These are phyloP conservation scores for Coemansia furcata DNA, from an alignment of 192 early-diverging fungal species.

Conservation along the genomic window DNA sequence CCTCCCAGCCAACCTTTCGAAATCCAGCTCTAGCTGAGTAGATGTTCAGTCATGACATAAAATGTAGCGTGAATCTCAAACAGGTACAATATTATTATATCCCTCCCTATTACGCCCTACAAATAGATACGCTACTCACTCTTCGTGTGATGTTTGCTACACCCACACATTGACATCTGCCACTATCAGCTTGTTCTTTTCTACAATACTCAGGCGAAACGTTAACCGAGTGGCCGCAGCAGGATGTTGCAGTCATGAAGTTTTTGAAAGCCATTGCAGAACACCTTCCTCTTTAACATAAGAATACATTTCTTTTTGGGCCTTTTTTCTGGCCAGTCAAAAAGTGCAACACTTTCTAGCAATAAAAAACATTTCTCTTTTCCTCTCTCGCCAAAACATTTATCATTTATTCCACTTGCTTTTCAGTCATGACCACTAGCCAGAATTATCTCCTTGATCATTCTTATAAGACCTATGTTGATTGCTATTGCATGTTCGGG, in stretches of 20 bases:
- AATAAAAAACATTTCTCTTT: neutral
- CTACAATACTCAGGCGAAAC: neutral
- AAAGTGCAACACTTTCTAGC: neutral
- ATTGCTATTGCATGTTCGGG: neutral
- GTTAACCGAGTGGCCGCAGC: neutral
- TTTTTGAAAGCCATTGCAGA: neutral
- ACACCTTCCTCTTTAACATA: neutral
- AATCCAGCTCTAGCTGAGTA: conserved; percentile 2
- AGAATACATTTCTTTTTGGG: neutral
- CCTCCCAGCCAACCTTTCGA: conserved; percentile 29
- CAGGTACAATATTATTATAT: neutral
- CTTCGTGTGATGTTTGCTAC: no score
- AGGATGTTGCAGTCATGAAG: neutral
- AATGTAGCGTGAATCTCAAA: neutral
- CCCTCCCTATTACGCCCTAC: no score
- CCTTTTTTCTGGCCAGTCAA: neutral
- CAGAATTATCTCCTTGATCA: neutral
- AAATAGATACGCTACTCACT: no score
- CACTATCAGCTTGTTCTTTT: neutral
- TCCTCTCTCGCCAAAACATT: neutral
- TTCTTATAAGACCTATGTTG: neutral
- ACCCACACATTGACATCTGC: no score
- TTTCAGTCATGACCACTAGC: neutral
- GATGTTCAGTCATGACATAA: neutral
- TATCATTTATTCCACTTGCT: neutral